Evolutionary conservation across 306 rosid genomes (phyloP).

Genomic region (Dryas octopetala): DNA sequence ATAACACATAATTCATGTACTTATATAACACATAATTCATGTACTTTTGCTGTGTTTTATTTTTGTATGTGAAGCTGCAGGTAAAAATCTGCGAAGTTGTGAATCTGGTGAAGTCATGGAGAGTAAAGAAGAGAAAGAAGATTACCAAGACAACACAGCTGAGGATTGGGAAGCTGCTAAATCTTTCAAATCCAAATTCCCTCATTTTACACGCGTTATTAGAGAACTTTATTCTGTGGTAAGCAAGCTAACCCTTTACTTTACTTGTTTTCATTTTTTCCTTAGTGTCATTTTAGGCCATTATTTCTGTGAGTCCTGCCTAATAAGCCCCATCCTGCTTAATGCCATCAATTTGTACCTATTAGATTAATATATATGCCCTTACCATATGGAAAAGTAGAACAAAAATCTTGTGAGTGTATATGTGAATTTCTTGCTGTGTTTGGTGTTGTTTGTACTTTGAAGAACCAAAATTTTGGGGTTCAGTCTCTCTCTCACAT

Average conservation of each 20-base stretch:
- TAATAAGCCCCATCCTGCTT: background rate
- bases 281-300: background rate
- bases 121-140: background rate
- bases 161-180: background rate
- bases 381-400: too few relatives aligned
- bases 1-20: background rate
- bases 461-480: background rate
- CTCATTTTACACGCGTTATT: background rate
- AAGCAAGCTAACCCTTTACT: background rate
- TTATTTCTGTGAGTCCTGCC: background rate
- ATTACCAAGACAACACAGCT: background rate
- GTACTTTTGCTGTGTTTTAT: background rate
- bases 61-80: background rate
- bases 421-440: background rate
- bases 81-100: background rate
- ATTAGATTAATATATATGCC: too few relatives aligned
- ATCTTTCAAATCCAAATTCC: slow-evolving; percentile 5
- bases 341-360: background rate
- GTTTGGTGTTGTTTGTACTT: background rate
- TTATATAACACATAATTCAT: background rate
- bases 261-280: background rate
- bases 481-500: background rate
- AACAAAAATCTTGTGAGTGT: too few relatives aligned
- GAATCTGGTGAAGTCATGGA: background rate
- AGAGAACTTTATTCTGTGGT: background rate